Evolutionary conservation across 257 asterid species (phyloP).

Genomic region (Solanum microdontum): DNA sequence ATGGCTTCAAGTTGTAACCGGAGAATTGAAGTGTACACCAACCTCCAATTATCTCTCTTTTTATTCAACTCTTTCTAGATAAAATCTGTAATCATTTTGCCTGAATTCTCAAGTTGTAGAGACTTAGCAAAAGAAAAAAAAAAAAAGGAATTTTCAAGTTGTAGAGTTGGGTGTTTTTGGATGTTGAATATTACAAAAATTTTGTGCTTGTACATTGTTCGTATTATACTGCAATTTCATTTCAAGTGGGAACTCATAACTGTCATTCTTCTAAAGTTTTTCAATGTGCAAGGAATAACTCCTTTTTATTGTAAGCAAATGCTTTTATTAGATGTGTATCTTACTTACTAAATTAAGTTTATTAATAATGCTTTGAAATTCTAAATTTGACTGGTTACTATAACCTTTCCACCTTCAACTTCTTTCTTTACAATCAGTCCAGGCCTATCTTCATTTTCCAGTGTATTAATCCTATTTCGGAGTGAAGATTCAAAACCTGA

Average conservation of each 20-base stretch:
- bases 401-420: too few relatives aligned
- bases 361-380: too few relatives aligned
- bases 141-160: not conserved
- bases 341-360: not conserved
- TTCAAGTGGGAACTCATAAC: not conserved
- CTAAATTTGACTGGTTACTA: not conserved
- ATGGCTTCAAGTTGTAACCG: not conserved
- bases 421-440: too few relatives aligned
- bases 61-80: not conserved
- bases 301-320: not conserved
- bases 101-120: not conserved
- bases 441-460: too few relatives aligned
- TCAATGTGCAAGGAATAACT: not conserved
- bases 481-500: too few relatives aligned
- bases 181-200: not conserved
- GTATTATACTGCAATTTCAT: not conserved
- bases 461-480: too few relatives aligned
- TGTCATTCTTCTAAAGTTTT: not conserved
- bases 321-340: not conserved
- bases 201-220: not conserved
- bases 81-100: not conserved
- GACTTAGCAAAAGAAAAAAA: not conserved
- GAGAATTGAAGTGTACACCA: slow-evolving; percentile 2
- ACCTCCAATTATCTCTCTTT: not conserved
- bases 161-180: not conserved